A percentile compares a stretch with the other conserved stretches of the same genome.
Evolutionary conservation across 805 yeast species (phyloP).

Genomic region (Candida chilensis): DNA sequence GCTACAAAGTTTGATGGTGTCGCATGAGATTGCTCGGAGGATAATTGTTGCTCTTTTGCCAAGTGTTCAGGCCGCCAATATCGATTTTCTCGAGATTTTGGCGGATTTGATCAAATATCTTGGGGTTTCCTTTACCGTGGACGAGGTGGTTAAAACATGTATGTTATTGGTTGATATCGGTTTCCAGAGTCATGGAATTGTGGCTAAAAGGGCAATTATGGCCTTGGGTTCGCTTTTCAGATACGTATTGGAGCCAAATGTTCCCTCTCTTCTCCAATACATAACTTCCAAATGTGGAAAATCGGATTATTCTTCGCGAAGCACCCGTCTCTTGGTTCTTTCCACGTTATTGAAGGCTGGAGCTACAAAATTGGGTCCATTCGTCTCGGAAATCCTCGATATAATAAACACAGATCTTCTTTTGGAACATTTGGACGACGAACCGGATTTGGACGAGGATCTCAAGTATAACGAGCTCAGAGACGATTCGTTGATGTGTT

Average conservation of each 20-base stretch:
- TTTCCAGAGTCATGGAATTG: conserved; percentile 30
- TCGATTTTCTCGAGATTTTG: conserved; percentile 55
- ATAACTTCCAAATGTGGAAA: no score
- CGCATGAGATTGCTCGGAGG: conserved; percentile 10
- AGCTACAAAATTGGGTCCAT: conserved; percentile 1
- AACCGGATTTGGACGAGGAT: conserved; percentile 31
- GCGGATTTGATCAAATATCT: conserved; percentile 44
- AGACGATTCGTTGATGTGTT: conserved; percentile 33
- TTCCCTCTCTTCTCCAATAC: no score
- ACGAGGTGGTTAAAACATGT: conserved; percentile 18
- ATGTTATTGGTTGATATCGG: conserved; percentile 23
- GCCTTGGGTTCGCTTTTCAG: conserved; percentile 34
- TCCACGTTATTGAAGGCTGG: conserved; percentile 5
- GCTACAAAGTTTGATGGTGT: conserved; percentile 19
- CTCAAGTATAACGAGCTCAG: conserved; percentile 35
- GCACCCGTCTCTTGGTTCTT: conserved; percentile 3
- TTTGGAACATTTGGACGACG: conserved; percentile 12
- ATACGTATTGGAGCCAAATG: no score
- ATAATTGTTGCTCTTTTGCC: conserved; percentile 30
- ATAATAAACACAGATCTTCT: conserved; percentile 12
- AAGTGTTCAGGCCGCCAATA: conserved; percentile 19
- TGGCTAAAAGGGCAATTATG: conserved; percentile 40
- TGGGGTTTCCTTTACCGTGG: conserved; percentile 27
- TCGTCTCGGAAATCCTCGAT: conserved; percentile 6
- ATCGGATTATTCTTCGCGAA: conserved; percentile 4